Conservation (phyloP, 257 asterid genomes). For the Lycium ferocissimum region DNA sequence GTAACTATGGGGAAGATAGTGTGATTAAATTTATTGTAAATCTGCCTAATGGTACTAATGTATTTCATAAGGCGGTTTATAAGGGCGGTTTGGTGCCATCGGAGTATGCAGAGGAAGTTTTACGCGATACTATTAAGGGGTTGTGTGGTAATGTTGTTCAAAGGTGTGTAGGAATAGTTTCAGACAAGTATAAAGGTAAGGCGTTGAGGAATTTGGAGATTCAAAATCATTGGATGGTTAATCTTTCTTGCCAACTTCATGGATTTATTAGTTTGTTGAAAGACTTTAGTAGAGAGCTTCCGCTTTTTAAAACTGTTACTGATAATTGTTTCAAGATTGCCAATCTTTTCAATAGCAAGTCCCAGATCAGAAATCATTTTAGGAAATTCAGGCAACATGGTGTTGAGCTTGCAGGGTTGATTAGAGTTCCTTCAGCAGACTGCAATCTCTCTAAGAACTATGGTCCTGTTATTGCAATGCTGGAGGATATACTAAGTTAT, state of each 20-base stretch:
- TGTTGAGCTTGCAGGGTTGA: conserved; percentile 52
- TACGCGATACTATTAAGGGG: conserved; percentile 62
- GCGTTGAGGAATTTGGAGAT: conserved; percentile 72
- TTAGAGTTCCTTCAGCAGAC: conserved; percentile 65
- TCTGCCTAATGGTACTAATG: conserved; percentile 81
- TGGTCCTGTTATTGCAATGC: conserved; percentile 57
- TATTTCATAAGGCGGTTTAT: conserved; percentile 65
- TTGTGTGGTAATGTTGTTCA: conserved; percentile 56
- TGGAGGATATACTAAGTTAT: conserved; percentile 70
- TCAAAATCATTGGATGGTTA: conserved; percentile 83
- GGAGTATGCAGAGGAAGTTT: conserved; percentile 73
- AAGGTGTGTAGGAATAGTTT: conserved; percentile 75
- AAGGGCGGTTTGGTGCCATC: conserved; percentile 56
- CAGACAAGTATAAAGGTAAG: conserved; percentile 74
- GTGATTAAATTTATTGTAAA: conserved; percentile 64
- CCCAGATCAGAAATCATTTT: conserved; percentile 66
- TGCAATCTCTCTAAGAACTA: conserved; percentile 54
- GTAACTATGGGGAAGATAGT: conserved; percentile 47
- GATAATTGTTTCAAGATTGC: conserved; percentile 73
- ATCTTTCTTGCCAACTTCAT: conserved; percentile 74
- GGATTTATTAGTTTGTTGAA: conserved; percentile 72
- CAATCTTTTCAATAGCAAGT: conserved; percentile 59
- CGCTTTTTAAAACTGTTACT: conserved; percentile 59
- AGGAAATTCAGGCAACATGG: conserved; percentile 66
- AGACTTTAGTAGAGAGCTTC: conserved; percentile 74